These are phyloP conservation scores for Phoma sp. DNA, from an alignment of 2,329 filamentous ascomycete species.

Conservation along the genomic window DNA sequence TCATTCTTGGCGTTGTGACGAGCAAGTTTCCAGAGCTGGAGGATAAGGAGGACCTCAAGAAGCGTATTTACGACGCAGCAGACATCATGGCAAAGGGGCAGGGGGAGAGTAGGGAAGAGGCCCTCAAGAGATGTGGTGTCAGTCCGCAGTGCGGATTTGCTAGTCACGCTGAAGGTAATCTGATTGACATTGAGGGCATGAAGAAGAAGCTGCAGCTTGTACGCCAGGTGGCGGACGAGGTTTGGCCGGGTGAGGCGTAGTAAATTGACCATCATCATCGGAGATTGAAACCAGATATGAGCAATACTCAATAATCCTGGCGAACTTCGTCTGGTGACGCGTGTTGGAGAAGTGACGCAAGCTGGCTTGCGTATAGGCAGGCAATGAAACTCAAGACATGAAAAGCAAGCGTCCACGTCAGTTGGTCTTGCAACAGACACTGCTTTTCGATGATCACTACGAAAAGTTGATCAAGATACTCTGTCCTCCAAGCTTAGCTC, in stretches of 20 bases:
- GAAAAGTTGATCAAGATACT: too few relatives aligned
- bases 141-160: slow-evolving; percentile 53
- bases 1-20: slow-evolving; percentile 51
- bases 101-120: slow-evolving; percentile 66
- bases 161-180: slow-evolving; percentile 73
- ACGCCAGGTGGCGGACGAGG: slow-evolving; percentile 72
- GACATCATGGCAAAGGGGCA: slow-evolving; percentile 71
- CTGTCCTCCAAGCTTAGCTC: too few relatives aligned
- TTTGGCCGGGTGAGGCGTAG: slow-evolving; percentile 65
- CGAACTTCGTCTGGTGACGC: too few relatives aligned
- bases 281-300: too few relatives aligned
- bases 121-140: slow-evolving; percentile 63
- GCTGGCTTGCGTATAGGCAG: too few relatives aligned
- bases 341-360: too few relatives aligned
- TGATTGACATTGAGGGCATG: slow-evolving; percentile 70
- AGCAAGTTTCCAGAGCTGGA: slow-evolving; percentile 52
- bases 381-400: too few relatives aligned
- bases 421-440: too few relatives aligned
- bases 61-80: slow-evolving; percentile 54
- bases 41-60: slow-evolving; percentile 51
- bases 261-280: neutral
- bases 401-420: too few relatives aligned
- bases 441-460: too few relatives aligned
- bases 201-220: slow-evolving; percentile 72
- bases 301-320: too few relatives aligned